Evolutionary conservation across 2,329 filamentous ascomycete genomes (phyloP), one percentile per base, ranked within the genome.

Genomic region (Aspergillus candidus): DNA sequence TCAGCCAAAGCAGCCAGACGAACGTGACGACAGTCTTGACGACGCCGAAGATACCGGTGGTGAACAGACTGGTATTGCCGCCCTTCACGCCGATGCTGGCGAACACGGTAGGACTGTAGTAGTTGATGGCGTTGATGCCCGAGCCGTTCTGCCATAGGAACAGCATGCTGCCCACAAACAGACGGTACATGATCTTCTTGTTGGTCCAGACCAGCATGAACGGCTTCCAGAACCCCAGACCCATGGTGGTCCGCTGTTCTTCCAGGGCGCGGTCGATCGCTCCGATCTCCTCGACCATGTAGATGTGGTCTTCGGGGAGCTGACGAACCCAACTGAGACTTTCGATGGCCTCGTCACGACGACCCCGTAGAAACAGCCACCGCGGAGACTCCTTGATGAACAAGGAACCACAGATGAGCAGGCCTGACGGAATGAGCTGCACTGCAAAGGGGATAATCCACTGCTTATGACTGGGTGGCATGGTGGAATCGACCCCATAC

Each of bases 91-190:
- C 82, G 33, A 86, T 77, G 11, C 74, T 77, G 48, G 75, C 75
- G 72, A 88, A 87, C 8, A 88, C 77, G 0, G 78, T 83, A 0
- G 84, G 83, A 1, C 72, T 75, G 65, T 84, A 87, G 68, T 88
- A 88, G 70, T 88, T 88, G 69, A 86, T 83, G 14, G 84, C 84
- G 54, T 88, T 88, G 69, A 88, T 88, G 2, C 85, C 85, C 3
- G 71, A 75, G 39, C 82, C 82, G 55, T 91, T 91, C 65, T 91
- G 86, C 75, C 82, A 88, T 41, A 90, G 70, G 72, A 90, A 90
- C 14, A 91, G 73, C 57, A 86, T 77, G 43, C 78, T 77, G 37
- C 86, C 86, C 10, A 90, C 74, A 61, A 87, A 78, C 66, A 91
- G 82, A 34, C 86, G 79, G 72, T 80, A 87, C 52, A 79, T 79